A percentile compares a stretch with the other conserved stretches of the same genome.
These are phyloP conservation scores for Cryphonectria japonica DNA, from an alignment of 2,329 filamentous ascomycete genomes.

Conservation along the genomic window DNA sequence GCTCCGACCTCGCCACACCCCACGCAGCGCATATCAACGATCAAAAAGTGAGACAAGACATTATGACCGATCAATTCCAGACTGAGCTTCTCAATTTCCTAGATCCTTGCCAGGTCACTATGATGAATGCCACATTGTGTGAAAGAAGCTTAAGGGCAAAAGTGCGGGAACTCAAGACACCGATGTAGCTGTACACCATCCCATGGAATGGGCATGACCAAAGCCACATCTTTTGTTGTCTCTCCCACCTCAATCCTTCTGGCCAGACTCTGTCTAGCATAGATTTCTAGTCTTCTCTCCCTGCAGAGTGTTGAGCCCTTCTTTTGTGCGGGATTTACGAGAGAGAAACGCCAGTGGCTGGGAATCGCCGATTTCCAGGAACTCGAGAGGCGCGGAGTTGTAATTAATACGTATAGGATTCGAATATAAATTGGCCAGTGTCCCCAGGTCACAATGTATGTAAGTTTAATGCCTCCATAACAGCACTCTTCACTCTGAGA, in stretches of 20 bases:
- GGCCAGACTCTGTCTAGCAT: background rate
- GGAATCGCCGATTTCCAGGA: background rate
- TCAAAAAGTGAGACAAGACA: conserved; percentile 3
- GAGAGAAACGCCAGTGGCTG: background rate
- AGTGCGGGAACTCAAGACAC: background rate
- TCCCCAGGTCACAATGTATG: background rate
- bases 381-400: background rate
- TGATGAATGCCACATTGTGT: background rate
- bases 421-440: conserved; percentile 1
- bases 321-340: background rate
- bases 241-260: background rate
- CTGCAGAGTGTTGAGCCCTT: background rate
- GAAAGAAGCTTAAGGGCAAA: background rate
- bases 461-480: background rate
- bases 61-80: conserved; percentile 1
- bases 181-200: background rate
- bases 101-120: background rate
- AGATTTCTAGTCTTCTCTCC: background rate
- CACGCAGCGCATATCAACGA: background rate
- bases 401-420: background rate
- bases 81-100: background rate
- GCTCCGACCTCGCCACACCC: background rate
- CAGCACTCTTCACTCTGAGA: background rate
- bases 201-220: background rate
- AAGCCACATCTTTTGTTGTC: background rate